phyloP scores from a whole-genome alignment of 208 protist species.

The Trypanosoma melophagium region DNA sequence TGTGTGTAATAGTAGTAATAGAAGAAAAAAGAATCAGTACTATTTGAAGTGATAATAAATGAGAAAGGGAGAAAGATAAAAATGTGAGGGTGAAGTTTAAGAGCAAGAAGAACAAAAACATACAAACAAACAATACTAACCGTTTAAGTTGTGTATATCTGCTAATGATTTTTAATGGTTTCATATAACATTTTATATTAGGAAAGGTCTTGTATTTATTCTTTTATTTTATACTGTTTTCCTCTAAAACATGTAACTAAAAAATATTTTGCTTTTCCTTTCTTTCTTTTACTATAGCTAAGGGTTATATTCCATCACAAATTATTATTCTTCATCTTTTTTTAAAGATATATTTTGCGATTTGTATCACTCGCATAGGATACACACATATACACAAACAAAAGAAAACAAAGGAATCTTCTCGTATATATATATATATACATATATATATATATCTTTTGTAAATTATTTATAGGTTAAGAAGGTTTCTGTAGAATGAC shows the following conservation, averaged over 20 bases:
- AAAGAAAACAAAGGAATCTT: not conserved
- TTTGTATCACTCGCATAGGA: not conserved
- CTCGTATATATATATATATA: not conserved
- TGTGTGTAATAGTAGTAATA: not conserved
- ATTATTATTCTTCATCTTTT: constrained; percentile 10
- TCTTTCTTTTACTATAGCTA: too few relatives aligned
- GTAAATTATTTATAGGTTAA: not conserved
- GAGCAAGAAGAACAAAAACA: too few relatives aligned
- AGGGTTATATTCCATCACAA: too few relatives aligned
- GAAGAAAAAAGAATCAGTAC: constrained; percentile 1
- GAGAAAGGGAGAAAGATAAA: not conserved
- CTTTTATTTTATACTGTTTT: too few relatives aligned
- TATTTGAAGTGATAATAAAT: not conserved
- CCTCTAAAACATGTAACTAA: too few relatives aligned
- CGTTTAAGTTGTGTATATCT: not conserved
- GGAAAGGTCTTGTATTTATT: too few relatives aligned
- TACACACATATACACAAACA: not conserved
- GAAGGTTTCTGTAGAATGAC: constrained; percentile 44
- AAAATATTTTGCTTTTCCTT: too few relatives aligned
- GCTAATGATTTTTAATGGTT: too few relatives aligned
- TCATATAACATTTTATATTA: too few relatives aligned
- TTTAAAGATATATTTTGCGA: not conserved
- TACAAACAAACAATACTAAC: not conserved
- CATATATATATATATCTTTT: not conserved
- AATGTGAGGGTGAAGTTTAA: not conserved